Evolutionary conservation across 2,329 filamentous ascomycete species (phyloP).

Genomic region (Talaromyces pinophilus): DNA sequence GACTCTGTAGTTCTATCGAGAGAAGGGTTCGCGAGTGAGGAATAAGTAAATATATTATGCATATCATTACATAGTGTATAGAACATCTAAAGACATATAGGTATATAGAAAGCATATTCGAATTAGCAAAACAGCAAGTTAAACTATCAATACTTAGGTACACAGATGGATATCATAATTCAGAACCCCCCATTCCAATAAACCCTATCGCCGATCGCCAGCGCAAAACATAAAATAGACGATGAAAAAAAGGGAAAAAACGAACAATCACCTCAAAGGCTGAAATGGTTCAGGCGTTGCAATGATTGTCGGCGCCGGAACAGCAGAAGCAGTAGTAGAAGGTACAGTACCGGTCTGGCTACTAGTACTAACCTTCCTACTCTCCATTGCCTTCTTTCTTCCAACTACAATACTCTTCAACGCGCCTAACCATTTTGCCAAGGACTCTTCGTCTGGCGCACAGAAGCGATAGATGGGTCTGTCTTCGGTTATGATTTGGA

Average conservation of each 20-base stretch:
- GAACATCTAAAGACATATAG: background rate
- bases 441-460: constrained; percentile 74
- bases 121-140: background rate
- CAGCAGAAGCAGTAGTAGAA: background rate
- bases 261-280: constrained; percentile 19
- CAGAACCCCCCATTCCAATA: constrained; percentile 6
- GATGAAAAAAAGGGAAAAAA: background rate
- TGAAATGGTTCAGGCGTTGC: constrained; percentile 20
- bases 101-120: background rate
- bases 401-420: constrained; percentile 69
- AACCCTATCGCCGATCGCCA: background rate
- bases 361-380: constrained; percentile 25
- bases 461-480: constrained; percentile 73
- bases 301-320: constrained; percentile 3
- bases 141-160: background rate
- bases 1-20: background rate
- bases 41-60: background rate
- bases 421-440: constrained; percentile 83
- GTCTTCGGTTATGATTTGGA: constrained; percentile 93
- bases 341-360: constrained; percentile 10
- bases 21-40: background rate
- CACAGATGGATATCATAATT: constrained; percentile 16
- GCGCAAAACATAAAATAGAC: background rate
- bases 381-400: constrained; percentile 36
- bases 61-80: background rate